These are phyloP conservation scores for Phytophthora crassamura DNA, from an alignment of 352 stramenopile genomes.

Conservation along the genomic window DNA sequence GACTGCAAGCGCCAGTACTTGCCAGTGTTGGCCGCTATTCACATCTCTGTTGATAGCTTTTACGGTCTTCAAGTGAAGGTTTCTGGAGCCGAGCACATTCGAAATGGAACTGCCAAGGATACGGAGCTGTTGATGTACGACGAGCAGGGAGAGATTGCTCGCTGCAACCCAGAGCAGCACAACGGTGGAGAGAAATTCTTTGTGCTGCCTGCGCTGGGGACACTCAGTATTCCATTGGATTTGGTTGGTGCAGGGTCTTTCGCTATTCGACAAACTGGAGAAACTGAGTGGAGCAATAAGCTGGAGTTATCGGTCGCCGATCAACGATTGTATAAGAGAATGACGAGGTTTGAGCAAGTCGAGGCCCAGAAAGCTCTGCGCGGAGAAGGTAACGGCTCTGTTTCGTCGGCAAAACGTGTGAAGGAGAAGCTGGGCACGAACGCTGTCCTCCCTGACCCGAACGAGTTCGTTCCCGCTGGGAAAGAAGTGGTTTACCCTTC, in stretches of 20 bases:
- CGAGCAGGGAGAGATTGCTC: conserved; percentile 49
- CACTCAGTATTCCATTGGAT: conserved; percentile 76
- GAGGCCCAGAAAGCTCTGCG: conserved; percentile 70
- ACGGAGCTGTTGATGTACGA: conserved; percentile 80
- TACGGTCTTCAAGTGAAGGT: conserved; percentile 85
- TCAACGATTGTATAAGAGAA: conserved; percentile 76
- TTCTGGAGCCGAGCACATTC: conserved; percentile 71
- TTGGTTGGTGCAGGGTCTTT: conserved; percentile 76
- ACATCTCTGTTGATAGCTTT: conserved; percentile 75
- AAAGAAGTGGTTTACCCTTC: conserved; percentile 78
- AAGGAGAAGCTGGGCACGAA: conserved; percentile 77
- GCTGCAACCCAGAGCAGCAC: conserved; percentile 67
- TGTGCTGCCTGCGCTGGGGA: conserved; percentile 54
- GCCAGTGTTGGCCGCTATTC: conserved; percentile 70
- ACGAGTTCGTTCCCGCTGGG: conserved; percentile 51
- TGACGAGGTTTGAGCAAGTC: conserved; percentile 75
- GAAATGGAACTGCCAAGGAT: conserved; percentile 81
- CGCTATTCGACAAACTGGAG: conserved; percentile 84
- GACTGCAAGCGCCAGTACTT: conserved; percentile 75
- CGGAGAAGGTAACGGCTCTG: conserved; percentile 47
- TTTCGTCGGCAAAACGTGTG: conserved; percentile 62
- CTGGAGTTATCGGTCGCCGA: conserved; percentile 73
- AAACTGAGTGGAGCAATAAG: conserved; percentile 87
- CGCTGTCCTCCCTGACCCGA: conserved; percentile 54
- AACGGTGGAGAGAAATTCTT: conserved; percentile 59